Conservation (phyloP, 1,284 basidiomycete species). For the Ustilago loliicola region DNA sequence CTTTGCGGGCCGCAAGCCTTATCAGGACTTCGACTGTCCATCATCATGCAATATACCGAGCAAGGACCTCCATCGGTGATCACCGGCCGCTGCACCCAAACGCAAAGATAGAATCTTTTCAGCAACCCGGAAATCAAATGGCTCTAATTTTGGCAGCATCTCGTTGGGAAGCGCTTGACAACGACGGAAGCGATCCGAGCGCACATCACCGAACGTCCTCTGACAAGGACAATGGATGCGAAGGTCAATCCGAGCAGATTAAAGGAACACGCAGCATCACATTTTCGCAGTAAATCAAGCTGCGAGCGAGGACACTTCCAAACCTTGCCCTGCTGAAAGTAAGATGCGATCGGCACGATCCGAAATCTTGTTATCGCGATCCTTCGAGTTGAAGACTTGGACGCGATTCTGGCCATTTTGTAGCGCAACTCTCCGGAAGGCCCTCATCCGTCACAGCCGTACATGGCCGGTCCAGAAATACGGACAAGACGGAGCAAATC, state of each 20-base stretch:
- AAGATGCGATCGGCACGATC: background rate
- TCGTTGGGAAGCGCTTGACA: no score
- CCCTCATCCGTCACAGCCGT: slow-evolving; percentile 21
- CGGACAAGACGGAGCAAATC: slow-evolving; percentile 8
- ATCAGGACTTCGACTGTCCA: background rate
- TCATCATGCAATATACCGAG: background rate
- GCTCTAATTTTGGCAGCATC: no score
- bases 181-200: no score
- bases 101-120: background rate
- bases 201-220: no score
- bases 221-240: no score
- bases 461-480: background rate
- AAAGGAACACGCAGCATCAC: no score
- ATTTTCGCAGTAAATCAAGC: no score
- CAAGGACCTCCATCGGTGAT: background rate
- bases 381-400: no score
- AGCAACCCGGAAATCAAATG: no score
- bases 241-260: no score
- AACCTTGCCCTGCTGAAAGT: background rate
- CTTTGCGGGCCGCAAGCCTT: no score
- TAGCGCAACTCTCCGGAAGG: slow-evolving; percentile 14
- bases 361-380: slow-evolving; percentile 1
- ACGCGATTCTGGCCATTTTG: background rate
- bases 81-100: background rate
- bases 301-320: no score